Base-by-base conservation (phyloP, 441 rosid genomes). In the Hypseocharis bilobata region DNA sequence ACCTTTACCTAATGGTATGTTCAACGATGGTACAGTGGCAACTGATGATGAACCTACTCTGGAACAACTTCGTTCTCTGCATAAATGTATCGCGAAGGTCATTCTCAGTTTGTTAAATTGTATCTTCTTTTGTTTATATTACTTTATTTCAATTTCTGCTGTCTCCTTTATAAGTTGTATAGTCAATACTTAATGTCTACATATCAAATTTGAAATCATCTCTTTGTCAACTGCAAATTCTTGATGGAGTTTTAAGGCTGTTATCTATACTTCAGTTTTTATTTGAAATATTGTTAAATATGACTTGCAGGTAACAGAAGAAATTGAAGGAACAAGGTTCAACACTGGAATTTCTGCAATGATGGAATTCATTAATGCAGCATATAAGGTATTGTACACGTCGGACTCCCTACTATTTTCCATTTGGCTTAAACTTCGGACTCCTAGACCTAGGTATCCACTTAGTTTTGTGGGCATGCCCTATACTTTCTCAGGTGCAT, bases 271-370 rank as follows among this genome's bases (percentile, higher is more conserved):
- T n/a, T n/a, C n/a, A n/a, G n/a, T n/a, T n/a, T n/a, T n/a, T n/a
- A n/a, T n/a, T n/a, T n/a, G n/a, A n/a, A n/a, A n/a, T n/a, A n/a
- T n/a, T n/a, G n/a, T n/a, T n/a, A n/a, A n/a, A n/a, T n/a, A n/a
- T n/a, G 59, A 45, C 42, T 60, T 70, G 28, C 83, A 90, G 98
- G 95, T 93, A 59, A 86, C 88, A 0, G 97, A 93, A 77, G 98
- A 93, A 80, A 84, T 84, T 29, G 96, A 90, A 83, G 91, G 84
- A 25, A 93, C 96, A 22, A 63, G 98, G 73, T 93, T 93, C 75
- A 93, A 88, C 83, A 90, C 98, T 0, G 97, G 97, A 54, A 90
- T 93, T 75, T 93, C 98, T 60, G 91, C 96, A 70, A 90, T 93
- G 97, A 90, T 93, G 98, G 98, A 88, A 81, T 93, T 93, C 77